Evolutionary conservation across 495 filamentous ascomycete species (phyloP).

Genomic region (Lophium mytilinum): DNA sequence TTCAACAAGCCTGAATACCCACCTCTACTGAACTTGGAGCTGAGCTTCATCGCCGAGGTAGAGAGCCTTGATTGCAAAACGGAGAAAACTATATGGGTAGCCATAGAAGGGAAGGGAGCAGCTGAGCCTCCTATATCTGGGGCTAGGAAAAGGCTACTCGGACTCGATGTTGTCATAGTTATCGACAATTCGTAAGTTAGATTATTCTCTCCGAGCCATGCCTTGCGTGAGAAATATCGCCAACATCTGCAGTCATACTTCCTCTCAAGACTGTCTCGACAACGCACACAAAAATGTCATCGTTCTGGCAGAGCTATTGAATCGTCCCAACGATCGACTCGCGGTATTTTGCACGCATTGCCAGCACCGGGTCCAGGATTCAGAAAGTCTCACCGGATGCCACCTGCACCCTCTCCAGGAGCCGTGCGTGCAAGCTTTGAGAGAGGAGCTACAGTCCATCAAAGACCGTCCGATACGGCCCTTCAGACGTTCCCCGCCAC

Average conservation of each 20-base stretch:
- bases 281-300: background rate
- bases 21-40: background rate
- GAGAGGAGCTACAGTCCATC: background rate
- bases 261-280: background rate
- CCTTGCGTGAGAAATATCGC: background rate
- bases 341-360: slow-evolving; percentile 4
- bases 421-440: background rate
- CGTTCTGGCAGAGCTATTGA: background rate
- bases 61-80: background rate
- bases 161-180: background rate
- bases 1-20: too few species aligned
- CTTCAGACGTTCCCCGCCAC: background rate
- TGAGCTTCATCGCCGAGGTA: background rate
- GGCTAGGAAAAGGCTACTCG: background rate
- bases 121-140: background rate
- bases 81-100: background rate
- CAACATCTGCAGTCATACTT: background rate
- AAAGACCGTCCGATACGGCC: background rate
- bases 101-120: background rate
- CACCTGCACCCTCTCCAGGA: background rate
- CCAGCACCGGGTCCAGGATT: background rate
- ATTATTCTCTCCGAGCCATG: background rate
- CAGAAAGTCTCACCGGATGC: background rate
- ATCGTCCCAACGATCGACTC: background rate
- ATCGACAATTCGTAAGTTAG: background rate